A percentile compares a stretch with the other conserved stretches of the same genome.
Conservation (phyloP, 2,329 filamentous ascomycete genomes). For the Penicillium sp. region DNA sequence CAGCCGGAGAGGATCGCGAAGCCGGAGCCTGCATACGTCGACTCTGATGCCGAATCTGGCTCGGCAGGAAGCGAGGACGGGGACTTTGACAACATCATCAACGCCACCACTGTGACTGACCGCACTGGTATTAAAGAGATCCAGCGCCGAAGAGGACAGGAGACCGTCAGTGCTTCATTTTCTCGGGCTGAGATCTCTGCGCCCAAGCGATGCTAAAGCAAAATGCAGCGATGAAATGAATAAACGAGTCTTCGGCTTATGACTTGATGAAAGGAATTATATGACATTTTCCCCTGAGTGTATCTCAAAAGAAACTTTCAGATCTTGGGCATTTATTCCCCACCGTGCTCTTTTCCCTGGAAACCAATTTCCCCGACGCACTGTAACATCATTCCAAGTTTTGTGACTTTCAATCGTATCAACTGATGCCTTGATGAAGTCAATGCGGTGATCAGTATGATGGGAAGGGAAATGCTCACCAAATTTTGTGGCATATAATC, state of each 20-base stretch:
- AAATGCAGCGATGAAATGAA: not conserved
- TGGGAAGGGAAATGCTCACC: not conserved
- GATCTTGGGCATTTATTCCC: not conserved
- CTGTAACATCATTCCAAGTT: not conserved
- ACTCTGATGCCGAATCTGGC: slow-evolving; percentile 69
- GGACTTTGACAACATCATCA: slow-evolving; percentile 89
- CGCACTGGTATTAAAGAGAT: slow-evolving; percentile 71
- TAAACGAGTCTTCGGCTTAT: not conserved
- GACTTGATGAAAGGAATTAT: not conserved
- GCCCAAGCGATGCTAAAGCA: slow-evolving; percentile 46
- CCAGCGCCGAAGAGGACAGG: slow-evolving; percentile 55
- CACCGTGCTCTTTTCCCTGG: not conserved
- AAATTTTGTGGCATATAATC: not conserved
- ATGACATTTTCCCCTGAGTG: not conserved
- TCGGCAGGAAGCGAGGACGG: slow-evolving; percentile 67
- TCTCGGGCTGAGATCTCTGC: slow-evolving; percentile 51
- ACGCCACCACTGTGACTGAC: slow-evolving; percentile 86
- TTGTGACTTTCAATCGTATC: not conserved
- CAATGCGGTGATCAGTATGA: not conserved
- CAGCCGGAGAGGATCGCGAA: slow-evolving; percentile 63
- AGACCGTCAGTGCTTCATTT: slow-evolving; percentile 52
- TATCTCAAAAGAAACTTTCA: not conserved
- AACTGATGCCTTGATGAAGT: not conserved
- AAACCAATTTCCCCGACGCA: not conserved
- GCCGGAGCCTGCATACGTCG: slow-evolving; percentile 55